phyloP scores from a whole-genome alignment of 2,329 filamentous ascomycete species.

The Hypoxylon sp. region DNA sequence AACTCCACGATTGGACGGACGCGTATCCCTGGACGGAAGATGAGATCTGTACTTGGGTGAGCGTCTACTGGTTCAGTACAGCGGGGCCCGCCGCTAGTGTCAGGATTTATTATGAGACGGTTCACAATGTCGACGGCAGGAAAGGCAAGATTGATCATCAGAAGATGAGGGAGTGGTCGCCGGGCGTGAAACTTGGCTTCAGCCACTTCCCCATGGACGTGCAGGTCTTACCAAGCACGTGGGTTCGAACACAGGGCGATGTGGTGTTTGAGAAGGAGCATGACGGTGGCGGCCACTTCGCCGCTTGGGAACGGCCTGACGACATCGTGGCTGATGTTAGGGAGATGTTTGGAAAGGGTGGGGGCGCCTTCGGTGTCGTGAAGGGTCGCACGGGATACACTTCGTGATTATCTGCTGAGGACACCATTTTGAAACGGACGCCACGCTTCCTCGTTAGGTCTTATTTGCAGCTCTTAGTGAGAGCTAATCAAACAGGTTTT shows the following conservation, averaged over 20 bases:
- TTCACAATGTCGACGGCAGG: constrained; percentile 56
- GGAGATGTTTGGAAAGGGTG: constrained; percentile 70
- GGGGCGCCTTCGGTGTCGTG: constrained; percentile 60
- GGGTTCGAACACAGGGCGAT: constrained; percentile 71
- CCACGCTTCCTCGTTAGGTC: neutral
- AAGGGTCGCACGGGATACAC: constrained; percentile 51
- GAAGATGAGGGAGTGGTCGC: constrained; percentile 50
- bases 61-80: constrained; percentile 78
- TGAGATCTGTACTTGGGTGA: constrained; percentile 82
- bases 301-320: constrained; percentile 70
- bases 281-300: constrained; percentile 72
- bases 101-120: constrained; percentile 80
- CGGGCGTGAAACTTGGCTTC: constrained; percentile 58
- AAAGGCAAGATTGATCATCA: constrained; percentile 43
- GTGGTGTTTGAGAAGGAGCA: constrained; percentile 70
- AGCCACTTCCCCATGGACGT: constrained; percentile 73
- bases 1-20: constrained; percentile 83
- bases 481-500: neutral
- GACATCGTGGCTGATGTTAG: constrained; percentile 67
- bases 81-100: constrained; percentile 76
- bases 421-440: neutral
- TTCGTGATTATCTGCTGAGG: constrained; percentile 26
- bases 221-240: constrained; percentile 66
- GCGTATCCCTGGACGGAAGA: constrained; percentile 80
- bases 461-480: neutral